Base-by-base conservation (phyloP, 768 basidiomycete species). In the Pisolithus marmoratus region DNA sequence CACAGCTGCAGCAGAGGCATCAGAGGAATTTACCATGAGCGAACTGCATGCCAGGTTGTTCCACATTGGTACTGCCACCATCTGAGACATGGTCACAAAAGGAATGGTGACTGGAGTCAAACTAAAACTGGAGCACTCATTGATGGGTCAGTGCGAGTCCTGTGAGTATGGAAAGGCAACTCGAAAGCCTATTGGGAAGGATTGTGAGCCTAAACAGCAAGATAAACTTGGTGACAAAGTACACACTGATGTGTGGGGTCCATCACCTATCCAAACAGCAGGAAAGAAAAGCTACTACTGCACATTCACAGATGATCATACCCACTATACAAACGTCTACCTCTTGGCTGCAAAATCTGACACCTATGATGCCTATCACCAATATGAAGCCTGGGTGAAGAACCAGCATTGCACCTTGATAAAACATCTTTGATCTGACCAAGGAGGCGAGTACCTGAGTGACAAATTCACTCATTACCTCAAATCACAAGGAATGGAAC, bases 191-290 rank as follows among this genome's bases (percentile, higher is more conserved):
- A 52, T 56, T 17, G 48, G 43, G 41, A 53, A 56, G 36, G 40
- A n/a, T 4, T 31, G 23, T 24, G 34, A 53, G 4, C 48, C 15
- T 9, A 19, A 34, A 17, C 0, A 8, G 9, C 8, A 6, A 9
- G 36, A 11, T 3, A 44, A 36, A 11, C 34, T 52, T 2, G 23
- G 53, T n/a, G 36, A 55, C 1, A 15, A 49, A 19, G 49, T 56
- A 2, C 56, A 66, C 19, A 58, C 62, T n/a, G 63, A 70, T 44
- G 22, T 70, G 0, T 70, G 56, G 60, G 63, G 64, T 40, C 66
- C 60, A 2, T 46, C 62, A 1, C 54, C 58, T 1, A 48, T 56
- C 49, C 26, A 14, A 67, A 31, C 9, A 11, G 8, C 29, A 9
- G 29, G 29, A 8, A 31, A 31, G 29, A 31, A 31, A 31, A 1